phyloP scores from a whole-genome alignment of 106 monocot species.

The Triglochin maritima region DNA sequence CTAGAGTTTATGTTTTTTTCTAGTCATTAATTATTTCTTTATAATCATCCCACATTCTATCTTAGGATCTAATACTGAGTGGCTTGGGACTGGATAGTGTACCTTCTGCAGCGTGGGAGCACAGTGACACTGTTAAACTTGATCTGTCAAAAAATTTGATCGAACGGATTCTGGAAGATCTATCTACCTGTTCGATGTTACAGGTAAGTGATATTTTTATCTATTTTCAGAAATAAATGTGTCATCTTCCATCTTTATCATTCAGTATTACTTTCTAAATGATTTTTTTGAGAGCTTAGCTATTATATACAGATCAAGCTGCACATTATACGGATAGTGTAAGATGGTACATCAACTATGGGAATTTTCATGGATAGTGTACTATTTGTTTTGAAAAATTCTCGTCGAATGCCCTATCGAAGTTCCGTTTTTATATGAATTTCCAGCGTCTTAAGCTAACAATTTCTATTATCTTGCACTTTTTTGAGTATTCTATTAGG shows the following conservation, averaged over 20 bases:
- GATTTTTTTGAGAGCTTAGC: no score
- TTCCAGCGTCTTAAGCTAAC: neutral
- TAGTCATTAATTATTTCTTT: neutral
- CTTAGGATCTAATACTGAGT: constrained; percentile 73
- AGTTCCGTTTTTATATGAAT: no score
- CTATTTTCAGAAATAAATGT: neutral
- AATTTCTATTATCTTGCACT: neutral
- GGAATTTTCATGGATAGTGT: no score
- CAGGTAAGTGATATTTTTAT: constrained; percentile 28
- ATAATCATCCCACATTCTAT: neutral
- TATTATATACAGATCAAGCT: no score
- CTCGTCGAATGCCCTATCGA: no score
- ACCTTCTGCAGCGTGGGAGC: constrained; percentile 68
- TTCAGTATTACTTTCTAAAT: no score
- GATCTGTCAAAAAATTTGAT: constrained; percentile 90
- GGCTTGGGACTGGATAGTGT: constrained; percentile 58
- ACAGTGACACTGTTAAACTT: constrained; percentile 59
- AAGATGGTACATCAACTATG: no score
- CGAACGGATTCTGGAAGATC: constrained; percentile 45
- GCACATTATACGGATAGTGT: no score
- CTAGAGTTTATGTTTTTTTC: no score
- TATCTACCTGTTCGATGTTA: constrained; percentile 56
- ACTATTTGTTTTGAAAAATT: no score
- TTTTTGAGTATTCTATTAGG: neutral
- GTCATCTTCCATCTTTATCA: no score